phyloP scores from a whole-genome alignment of 257 asterid genomes.

The Solanum paucissectum region DNA sequence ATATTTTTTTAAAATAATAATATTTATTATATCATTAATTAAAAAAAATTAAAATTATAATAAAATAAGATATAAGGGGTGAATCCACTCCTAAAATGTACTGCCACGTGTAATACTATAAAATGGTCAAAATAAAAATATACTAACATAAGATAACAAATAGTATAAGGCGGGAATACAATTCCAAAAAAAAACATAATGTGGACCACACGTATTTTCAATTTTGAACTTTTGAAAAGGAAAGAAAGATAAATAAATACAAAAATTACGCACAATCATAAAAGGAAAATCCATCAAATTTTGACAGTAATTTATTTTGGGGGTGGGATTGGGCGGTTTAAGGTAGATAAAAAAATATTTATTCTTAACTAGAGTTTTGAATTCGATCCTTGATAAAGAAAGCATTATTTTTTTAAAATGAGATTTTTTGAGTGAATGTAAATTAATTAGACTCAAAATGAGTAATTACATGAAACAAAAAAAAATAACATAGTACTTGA shows the following conservation, averaged over 20 bases:
- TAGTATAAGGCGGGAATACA: constrained; percentile 59
- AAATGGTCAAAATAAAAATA: background rate
- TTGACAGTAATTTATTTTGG: too few species aligned
- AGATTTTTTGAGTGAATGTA: accelerated
- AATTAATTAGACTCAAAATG: background rate
- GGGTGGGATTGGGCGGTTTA: too few species aligned
- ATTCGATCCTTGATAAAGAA: background rate
- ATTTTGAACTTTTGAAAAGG: background rate
- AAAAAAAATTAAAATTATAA: too few species aligned
- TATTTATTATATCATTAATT: too few species aligned
- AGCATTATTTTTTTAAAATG: accelerated
- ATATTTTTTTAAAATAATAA: background rate
- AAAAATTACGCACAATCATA: background rate
- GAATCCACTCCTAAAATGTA: background rate
- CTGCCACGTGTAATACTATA: background rate
- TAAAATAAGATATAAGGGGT: background rate
- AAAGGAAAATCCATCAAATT: background rate
- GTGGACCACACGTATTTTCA: constrained; percentile 18
- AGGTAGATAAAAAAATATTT: background rate
- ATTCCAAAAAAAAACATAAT: constrained; percentile 20
- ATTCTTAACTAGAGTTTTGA: background rate
- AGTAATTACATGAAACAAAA: background rate
- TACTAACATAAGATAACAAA: background rate
- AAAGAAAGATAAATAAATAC: background rate
- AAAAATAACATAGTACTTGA: background rate